Conservation (phyloP, 129 eudicot genomes). For the Solidago caesia region DNA sequence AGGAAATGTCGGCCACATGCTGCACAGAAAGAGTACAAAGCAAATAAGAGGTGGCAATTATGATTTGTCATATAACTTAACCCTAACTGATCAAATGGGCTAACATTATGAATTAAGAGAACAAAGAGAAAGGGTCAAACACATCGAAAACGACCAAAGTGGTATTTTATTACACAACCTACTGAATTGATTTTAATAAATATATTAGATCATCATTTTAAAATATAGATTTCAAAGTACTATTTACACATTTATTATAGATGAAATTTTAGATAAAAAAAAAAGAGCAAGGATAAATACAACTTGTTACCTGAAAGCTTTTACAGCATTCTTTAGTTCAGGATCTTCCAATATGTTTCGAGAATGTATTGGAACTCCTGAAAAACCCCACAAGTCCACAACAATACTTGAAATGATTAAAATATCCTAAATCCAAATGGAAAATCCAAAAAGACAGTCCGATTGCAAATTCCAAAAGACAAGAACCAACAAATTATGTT, state of each 20-base stretch:
- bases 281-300: neutral
- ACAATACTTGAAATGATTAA: neutral
- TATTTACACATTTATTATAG: neutral
- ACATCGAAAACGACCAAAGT: neutral
- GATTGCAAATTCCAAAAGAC: neutral
- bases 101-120: no score
- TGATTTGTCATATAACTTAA: no score
- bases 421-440: neutral
- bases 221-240: neutral
- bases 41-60: neutral
- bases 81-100: no score
- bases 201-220: no score
- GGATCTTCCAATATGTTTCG: constrained; percentile 84
- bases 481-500: neutral
- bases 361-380: constrained; percentile 78
- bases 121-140: neutral
- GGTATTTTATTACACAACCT: neutral
- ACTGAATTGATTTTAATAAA: neutral
- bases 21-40: constrained; percentile 34
- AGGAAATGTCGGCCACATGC: constrained; percentile 98
- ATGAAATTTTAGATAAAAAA: neutral
- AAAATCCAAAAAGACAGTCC: neutral
- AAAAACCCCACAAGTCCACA: constrained; percentile 17
- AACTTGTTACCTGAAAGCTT: constrained; percentile 55
- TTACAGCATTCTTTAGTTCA: constrained; percentile 87